Conservation (phyloP, 2,329 filamentous ascomycete species). For the Calonectria ilicicola region DNA sequence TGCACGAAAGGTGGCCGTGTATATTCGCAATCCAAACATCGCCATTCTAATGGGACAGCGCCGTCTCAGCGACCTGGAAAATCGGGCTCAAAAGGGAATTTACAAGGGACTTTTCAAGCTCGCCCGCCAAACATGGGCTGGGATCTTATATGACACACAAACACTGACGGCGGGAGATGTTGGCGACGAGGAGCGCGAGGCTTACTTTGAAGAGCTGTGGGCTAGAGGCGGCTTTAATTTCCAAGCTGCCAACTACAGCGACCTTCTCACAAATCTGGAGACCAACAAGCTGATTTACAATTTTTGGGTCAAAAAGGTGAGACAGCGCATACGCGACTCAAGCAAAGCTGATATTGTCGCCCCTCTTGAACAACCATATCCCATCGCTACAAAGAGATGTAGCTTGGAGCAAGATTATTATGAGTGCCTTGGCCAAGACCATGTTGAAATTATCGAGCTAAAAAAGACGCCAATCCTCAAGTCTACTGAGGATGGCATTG, state of each 20-base stretch:
- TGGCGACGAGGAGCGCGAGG: slow-evolving; percentile 55
- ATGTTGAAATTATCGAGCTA: slow-evolving; percentile 59
- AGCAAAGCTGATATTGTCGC: slow-evolving; percentile 58
- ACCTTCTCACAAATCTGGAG: slow-evolving; percentile 54
- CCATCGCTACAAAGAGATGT: slow-evolving; percentile 59
- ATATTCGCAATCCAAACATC: slow-evolving; percentile 70
- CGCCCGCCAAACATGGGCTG: slow-evolving; percentile 16
- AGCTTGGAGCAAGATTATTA: slow-evolving; percentile 62
- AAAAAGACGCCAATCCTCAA: slow-evolving; percentile 55
- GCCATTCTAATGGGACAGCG: slow-evolving; percentile 69
- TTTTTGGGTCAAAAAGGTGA: slow-evolving; percentile 61
- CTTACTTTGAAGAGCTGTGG: slow-evolving; percentile 59
- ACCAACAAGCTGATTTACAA: slow-evolving; percentile 60
- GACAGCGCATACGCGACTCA: slow-evolving; percentile 57
- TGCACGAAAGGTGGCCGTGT: slow-evolving; percentile 56
- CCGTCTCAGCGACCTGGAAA: slow-evolving; percentile 57
- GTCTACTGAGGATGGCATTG: slow-evolving; percentile 54
- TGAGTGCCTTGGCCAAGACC: slow-evolving; percentile 47
- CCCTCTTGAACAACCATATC: slow-evolving; percentile 57
- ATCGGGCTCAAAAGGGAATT: slow-evolving; percentile 52
- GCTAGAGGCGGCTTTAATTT: slow-evolving; percentile 59
- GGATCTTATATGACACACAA: slow-evolving; percentile 21
- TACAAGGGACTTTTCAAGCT: slow-evolving; percentile 44
- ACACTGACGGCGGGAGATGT: slow-evolving; percentile 27
- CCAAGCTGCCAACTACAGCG: slow-evolving; percentile 59